Base-by-base conservation (phyloP, 2,329 filamentous ascomycete genomes). In the Apiospora sp. region DNA sequence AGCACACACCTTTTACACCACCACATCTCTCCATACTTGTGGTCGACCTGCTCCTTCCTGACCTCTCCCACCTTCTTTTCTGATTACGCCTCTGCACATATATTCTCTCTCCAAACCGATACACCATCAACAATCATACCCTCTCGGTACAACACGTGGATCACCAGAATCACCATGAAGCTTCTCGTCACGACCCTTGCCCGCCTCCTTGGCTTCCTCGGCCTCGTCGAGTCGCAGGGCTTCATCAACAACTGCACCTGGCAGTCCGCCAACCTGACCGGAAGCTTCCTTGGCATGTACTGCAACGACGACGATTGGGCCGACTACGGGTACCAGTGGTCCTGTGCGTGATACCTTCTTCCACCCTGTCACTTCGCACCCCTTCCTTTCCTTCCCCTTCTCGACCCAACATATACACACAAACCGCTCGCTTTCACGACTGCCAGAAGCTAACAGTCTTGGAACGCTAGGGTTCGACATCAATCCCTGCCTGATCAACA, bases 311-410 rank as follows among this genome's bases (percentile, higher is more conserved):
- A 82, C 61, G 74, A 84, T 74, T 79, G 76, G 73, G 77, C 73
- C 1, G 58, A 77, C 7, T 84, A 78, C 71, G 80, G 77, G 30
- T 85, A 84, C 75, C 82, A 83, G 70, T 85, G 83, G 81, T 81
- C 83, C 16, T 83, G 80, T 83, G 83, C 76, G 75, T 77, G 34
- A 24, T 22, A n/a, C 3, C 61, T 1, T n/a, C 34, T 3, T 67
- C 2, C 10, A 41, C 37, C 37, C 7, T 5, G 37, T 10, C 7
- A 5, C 37, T 41, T 67, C 14, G 2, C 27, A 30, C 27, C 27
- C 27, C 27, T 30, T 30, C 27, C 27, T 30, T 30, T 30, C 30
- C 27, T 61, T 16, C 3, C 22, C 27, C 37, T 6, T 22, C 27
- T n/a, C 7, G 22, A 4, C 37, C 30, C 58, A 67, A n/a, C 34